Percentiles rank a stretch among this genome's conserved stretches.
Conservation (phyloP, 2,329 filamentous ascomycete genomes). For the Fusarium solani-melongenae region DNA sequence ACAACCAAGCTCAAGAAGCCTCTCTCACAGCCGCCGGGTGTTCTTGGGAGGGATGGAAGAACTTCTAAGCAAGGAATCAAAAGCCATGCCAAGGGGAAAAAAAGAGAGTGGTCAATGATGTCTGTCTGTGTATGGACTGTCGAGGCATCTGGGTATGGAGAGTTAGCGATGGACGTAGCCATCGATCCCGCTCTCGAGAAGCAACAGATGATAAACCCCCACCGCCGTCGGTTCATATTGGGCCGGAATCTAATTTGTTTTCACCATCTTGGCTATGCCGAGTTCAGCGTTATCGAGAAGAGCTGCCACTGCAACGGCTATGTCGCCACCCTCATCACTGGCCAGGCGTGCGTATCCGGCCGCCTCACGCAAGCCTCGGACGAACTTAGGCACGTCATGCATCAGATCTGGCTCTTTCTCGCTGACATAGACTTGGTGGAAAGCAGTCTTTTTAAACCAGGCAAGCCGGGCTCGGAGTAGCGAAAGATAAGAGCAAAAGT, state of each 20-base stretch:
- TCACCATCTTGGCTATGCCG: not conserved
- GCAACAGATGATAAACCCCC: slow-evolving; percentile 4
- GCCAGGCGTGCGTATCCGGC: not conserved
- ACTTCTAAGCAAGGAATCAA: too few relatives aligned
- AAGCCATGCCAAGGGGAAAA: too few relatives aligned
- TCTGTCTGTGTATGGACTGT: not conserved
- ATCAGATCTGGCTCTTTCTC: too few relatives aligned
- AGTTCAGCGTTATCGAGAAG: slow-evolving; percentile 1
- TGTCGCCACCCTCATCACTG: not conserved
- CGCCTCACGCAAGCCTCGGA: not conserved
- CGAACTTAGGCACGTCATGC: not conserved
- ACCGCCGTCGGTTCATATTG: not conserved
- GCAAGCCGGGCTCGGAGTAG: not conserved
- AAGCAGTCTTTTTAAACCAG: not conserved
- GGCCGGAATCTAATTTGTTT: not conserved
- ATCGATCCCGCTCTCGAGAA: not conserved
- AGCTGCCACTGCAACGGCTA: not conserved
- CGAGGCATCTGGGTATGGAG: not conserved
- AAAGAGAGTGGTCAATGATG: not conserved
- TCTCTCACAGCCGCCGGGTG: not conserved
- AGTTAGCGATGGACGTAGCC: not conserved
- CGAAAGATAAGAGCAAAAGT: not conserved
- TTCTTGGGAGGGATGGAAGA: not conserved
- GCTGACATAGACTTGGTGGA: too few relatives aligned
- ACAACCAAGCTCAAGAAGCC: not conserved